These are phyloP conservation scores for Breynia disticha DNA, from an alignment of 441 rosid genomes.

Conservation along the genomic window DNA sequence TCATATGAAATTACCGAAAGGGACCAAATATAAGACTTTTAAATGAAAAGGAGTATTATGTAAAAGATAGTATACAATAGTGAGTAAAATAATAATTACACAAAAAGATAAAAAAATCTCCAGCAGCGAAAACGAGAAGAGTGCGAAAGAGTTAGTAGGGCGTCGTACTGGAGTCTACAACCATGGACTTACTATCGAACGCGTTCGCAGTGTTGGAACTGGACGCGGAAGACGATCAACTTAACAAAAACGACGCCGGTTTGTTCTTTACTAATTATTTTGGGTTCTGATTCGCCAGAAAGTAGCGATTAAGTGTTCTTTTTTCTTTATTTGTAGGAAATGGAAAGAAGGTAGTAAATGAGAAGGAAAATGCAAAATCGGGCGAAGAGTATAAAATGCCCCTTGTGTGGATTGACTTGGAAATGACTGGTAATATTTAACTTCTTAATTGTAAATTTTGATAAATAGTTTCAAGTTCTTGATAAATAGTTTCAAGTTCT, in stretches of 20 bases:
- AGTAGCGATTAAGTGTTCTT: background rate
- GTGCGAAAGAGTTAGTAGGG: no score
- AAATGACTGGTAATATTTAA: slow-evolving; percentile 63
- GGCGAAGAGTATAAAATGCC: slow-evolving; percentile 46
- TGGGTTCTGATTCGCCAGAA: background rate
- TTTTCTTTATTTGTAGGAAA: slow-evolving; percentile 15
- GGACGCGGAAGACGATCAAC: slow-evolving; percentile 34
- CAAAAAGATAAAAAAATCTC: no score
- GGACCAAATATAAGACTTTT: no score
- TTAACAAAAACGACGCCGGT: slow-evolving; percentile 10
- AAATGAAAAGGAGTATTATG: no score
- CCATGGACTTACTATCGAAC: slow-evolving; percentile 36
- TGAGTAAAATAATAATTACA: no score
- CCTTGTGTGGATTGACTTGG: slow-evolving; percentile 92
- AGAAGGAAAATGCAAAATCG: slow-evolving; percentile 13
- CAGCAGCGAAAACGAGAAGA: no score
- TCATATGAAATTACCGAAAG: no score
- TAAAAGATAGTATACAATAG: no score
- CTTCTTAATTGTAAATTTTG: no score
- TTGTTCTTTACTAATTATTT: background rate
- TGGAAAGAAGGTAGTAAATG: slow-evolving; percentile 14
- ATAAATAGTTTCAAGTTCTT: no score
- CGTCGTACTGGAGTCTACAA: slow-evolving; percentile 4
- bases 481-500: no score
- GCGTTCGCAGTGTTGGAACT: slow-evolving; percentile 35